Base-by-base conservation (phyloP, 164 flowering plant species). In the Stephania yunnanensis region DNA sequence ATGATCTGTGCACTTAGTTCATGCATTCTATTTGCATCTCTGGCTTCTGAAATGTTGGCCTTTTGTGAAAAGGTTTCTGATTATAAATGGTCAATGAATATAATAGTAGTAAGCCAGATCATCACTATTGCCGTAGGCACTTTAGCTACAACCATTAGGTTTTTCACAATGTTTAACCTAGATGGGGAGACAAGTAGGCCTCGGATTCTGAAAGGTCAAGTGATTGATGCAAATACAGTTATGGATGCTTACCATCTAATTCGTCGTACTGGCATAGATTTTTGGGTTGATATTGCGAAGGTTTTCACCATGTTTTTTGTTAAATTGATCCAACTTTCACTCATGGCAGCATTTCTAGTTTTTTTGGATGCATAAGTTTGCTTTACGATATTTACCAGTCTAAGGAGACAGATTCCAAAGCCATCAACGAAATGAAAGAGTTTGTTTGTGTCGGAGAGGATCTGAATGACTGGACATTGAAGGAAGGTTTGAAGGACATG, bases 401-500 rank as follows among this genome's bases (percentile, higher is more conserved):
- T 9, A 19, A 6, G 7, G 50, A 65, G n/a, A 36, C 22, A 25
- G n/a, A 12, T 44, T 9, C 11, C 5, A 20, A 45, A 17, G 31
- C 30, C 17, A 31, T 31, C 7, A 42, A 46, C 46, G 76, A 66
- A 15, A 15, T 44, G 11, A n/a, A 46, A 67, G 58, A 66, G 17
- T 13, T 66, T 7, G 61, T 66, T 29, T 44, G 46, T 13, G 61
- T 50, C 2, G 64, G 30, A 9, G 68, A 73, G 13, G 68, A 19
- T 19, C 22, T 42, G 36, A 13, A 73, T 44, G 63, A 73, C 29
- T 73, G 75, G 75, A 64, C 48, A 63, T 20, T 63, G 13, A 45
- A 22, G 52, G 69, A 68, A 11, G 71, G 66, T 31, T 44, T 75
- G 52, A 31, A 31, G 15, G 77, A 75, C 19, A 53, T 75, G 72